phyloP scores from a whole-genome alignment of 129 eudicot genomes.

The Artemisia tridentata region DNA sequence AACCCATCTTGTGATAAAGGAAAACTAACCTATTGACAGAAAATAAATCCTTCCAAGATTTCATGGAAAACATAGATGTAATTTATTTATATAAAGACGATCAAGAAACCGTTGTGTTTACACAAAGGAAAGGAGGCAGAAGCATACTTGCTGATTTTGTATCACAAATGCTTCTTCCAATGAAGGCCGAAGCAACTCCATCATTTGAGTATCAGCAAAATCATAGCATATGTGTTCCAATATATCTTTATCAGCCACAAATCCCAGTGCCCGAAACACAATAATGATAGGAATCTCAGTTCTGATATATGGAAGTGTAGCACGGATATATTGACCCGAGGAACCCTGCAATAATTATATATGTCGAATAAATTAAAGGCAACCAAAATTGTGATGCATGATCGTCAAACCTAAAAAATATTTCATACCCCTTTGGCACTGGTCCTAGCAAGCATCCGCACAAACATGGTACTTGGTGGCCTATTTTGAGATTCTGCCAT shows the following conservation, averaged over 20 bases:
- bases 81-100: background rate
- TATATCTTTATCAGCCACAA: slow-evolving; percentile 95
- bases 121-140: slow-evolving; percentile 1
- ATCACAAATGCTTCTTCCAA: slow-evolving; percentile 97
- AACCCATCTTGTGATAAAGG: background rate
- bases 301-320: slow-evolving; percentile 89
- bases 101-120: background rate
- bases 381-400: background rate
- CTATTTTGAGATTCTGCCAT: slow-evolving; percentile 89
- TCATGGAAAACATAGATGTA: background rate
- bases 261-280: slow-evolving; percentile 88
- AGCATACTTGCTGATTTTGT: slow-evolving; percentile 80
- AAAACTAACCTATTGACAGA: background rate
- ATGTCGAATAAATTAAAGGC: background rate
- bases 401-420: background rate
- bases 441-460: slow-evolving; percentile 86
- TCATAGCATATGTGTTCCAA: slow-evolving; percentile 89
- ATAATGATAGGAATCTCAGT: slow-evolving; percentile 88
- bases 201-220: slow-evolving; percentile 95
- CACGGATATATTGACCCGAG: slow-evolving; percentile 91
- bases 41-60: background rate
- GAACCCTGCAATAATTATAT: slow-evolving; percentile 59
- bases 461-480: slow-evolving; percentile 95
- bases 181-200: slow-evolving; percentile 94
- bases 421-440: slow-evolving; percentile 88